Evolutionary conservation across 805 yeast species (phyloP), one percentile per base, ranked within the genome.

Genomic region (Ogataea methylovora): DNA sequence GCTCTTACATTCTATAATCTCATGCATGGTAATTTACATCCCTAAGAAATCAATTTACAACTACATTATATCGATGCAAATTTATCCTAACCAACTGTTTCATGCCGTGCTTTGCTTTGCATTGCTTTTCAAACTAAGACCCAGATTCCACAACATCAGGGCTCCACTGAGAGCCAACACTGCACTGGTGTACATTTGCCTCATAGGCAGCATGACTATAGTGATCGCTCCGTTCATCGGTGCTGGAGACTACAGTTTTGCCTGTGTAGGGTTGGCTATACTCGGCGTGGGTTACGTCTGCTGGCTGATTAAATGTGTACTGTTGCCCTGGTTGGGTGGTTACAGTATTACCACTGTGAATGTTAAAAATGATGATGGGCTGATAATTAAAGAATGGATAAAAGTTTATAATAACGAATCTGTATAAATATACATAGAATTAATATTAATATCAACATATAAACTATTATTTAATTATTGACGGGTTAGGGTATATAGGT

Each of bases 211-310:
- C 3, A 45, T 67, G 13, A 69, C 71, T 37, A 64, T 70, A 44
- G 61, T 70, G 31, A 56, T 60, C 30, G 71, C 73, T 26, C 76
- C 76, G 8, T 70, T 69, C 46, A 61, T 70, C 35, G 72, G 73
- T 8, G 46, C 46, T 11, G 31, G 34, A 3, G 40, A 41, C 26
- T 43, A 33, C 34, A 38, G 41, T 8, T 52, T 48, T 34, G 52
- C 56, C 1, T 23, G 51, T n/a, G 42, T 42, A 9, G 52, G 56
- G 15, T 30, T 43, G 13, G 29, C 39, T 10, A 34, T 45, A 8
- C 34, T 52, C 18, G 30, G 32, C 3, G 23, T 49, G 3, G 52
- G 55, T 8, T 38, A 37, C n/a, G 8, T 44, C 3, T 48, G 39
- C 29, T 52, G 56, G 58, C 27, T 43, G 2, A 8, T 44, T 5